phyloP scores from a whole-genome alignment of 169 alveolate genomes.

The Plasmodium gonderi region DNA sequence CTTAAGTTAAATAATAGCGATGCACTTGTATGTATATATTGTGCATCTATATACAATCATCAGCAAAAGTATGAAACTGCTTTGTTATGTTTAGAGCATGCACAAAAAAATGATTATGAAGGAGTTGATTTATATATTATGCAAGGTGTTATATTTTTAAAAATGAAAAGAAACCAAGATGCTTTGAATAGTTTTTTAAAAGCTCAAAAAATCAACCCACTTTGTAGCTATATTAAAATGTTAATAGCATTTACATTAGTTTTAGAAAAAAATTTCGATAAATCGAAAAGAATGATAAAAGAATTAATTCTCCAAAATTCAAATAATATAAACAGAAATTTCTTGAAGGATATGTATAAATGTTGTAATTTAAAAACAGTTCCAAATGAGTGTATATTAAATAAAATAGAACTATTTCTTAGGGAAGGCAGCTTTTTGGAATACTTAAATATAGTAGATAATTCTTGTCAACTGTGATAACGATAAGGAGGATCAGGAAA shows the following conservation, averaged over 20 bases:
- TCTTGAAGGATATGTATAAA: conserved; percentile 47
- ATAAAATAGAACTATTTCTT: conserved; percentile 37
- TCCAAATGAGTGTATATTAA: conserved; percentile 12
- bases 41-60: conserved; percentile 49
- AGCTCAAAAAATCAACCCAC: conserved; percentile 61
- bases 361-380: conserved; percentile 52
- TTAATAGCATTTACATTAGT: conserved; percentile 33
- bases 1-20: conserved; percentile 29
- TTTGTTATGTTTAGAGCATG: conserved; percentile 69
- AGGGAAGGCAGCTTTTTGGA: conserved; percentile 29
- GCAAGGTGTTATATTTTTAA: conserved; percentile 68
- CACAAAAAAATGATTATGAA: conserved; percentile 40
- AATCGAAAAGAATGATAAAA: conserved; percentile 37
- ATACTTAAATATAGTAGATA: neutral
- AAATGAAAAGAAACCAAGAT: conserved; percentile 55
- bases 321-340: conserved; percentile 9
- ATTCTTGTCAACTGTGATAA: neutral
- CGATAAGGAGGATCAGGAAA: neutral
- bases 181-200: conserved; percentile 58
- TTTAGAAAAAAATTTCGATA: conserved; percentile 45
- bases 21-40: conserved; percentile 55
- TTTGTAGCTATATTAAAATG: conserved; percentile 30
- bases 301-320: conserved; percentile 22
- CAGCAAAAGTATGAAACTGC: conserved; percentile 66
- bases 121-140: conserved; percentile 25